Evolutionary conservation across 768 basidiomycete genomes (phyloP), one percentile per base, ranked within the genome.

Genomic region (Rhodotorula paludigena): DNA sequence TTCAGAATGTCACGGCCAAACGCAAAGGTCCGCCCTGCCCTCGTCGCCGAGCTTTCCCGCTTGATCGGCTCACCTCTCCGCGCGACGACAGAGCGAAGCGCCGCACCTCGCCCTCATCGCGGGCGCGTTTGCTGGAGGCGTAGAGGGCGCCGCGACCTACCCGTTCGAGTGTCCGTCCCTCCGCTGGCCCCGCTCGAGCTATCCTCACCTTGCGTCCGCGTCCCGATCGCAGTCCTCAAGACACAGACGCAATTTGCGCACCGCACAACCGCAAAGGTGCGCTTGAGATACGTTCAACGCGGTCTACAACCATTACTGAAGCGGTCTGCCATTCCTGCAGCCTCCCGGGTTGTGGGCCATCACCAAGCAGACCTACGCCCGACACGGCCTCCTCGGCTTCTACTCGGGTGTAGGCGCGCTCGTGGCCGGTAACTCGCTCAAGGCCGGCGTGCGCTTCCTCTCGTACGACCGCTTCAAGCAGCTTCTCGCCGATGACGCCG

Each of bases 391-490:
- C 21, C 76, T 78, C 0, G 96, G 94, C 1, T 82, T 99, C n/a
- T 99, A 99, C 73, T 89, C 92, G 1, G 76, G 76, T 30, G 67
- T 69, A 54, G 74, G 69, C 11, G 94, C 96, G 0, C 83, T 98
- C 23, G 85, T 98, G 10, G 82, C 92, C 21, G 96, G 94, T 20
- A 98, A 98, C 77, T 84, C 93, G 0, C 77, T 85, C 73, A 99
- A 99, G 81, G 96, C 96, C 2, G 96, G 93, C 7, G 93, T 99
- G 44, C 83, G 96, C 49, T 99, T 99, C 78, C 84, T 96, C 63
- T 88, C 86, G 73, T 99, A 99, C 79, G 93, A 97, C 77, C 83
- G 87, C 76, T 93, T 92, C 81, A 98, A 98, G 80, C 79, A 81
- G 36, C 78, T 86, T 74, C 77, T 99, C 52, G 89, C 88, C 51